Evolutionary conservation across 805 yeast species (phyloP), one percentile per base, ranked within the genome.

Genomic region (Allodekkera sacchari): DNA sequence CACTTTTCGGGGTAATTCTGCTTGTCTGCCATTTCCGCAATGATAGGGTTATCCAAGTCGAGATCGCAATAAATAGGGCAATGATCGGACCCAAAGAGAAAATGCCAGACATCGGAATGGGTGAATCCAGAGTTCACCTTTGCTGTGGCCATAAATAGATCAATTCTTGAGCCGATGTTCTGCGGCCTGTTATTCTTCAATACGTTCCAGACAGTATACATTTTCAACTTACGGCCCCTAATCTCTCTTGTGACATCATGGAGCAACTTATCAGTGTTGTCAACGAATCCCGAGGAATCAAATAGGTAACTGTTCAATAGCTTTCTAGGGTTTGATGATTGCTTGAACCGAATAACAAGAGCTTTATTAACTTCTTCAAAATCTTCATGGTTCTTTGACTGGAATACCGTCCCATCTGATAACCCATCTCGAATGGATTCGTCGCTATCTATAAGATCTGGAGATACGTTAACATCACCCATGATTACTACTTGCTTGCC

Each of bases 161-260:
- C 98, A 16, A 89, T 79, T 32, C 98, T 63, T 2, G 96, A 81
- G 0, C 98, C 96, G 53, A 68, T 81, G 48, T 89, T 89, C 1
- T 78, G 63, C 1, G 92, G 87, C 19, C 98, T 59, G 14, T 82
- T 69, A 43, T 81, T 81, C 31, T 72, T 70, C 43, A 77, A 55
- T 2, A 87, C 81, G 53, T 87, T 88, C 98, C 98, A 89, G 28
- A 88, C 92, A 0, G 96, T 87, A 50, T 81, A 92, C 71, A 87
- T 64, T 15, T 71, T 75, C 46, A 69, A 50, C 29, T 75, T 61
- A 11, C 79, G 55, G 1, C 80, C 77, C 38, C 77, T 78, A 2
- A 50, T 34, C 18, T 54, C 48, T 27, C 96, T 62, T 0, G 77
- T 68, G 1, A 78, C 60, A 48, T 83, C 94, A 34, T 66, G 51